These are phyloP conservation scores for Phytophthora syringae DNA, from an alignment of 352 stramenopile species.

Conservation along the genomic window DNA sequence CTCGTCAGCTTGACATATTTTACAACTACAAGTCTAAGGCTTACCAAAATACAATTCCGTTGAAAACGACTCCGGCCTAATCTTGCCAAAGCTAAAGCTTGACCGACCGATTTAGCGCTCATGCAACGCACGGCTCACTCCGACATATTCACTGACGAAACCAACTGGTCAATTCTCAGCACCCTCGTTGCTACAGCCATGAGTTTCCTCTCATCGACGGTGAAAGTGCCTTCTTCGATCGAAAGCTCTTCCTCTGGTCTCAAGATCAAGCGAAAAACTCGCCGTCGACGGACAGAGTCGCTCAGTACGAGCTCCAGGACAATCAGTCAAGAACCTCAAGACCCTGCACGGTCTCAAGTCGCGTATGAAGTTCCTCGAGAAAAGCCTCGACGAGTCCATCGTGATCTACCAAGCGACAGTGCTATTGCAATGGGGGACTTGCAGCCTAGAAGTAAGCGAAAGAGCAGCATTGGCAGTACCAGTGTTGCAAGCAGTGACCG, in stretches of 20 bases:
- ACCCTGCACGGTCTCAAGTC: background rate
- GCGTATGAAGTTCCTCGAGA: slow-evolving; percentile 17
- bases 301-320: background rate
- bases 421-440: background rate
- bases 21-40: slow-evolving; percentile 2
- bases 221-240: slow-evolving; percentile 3
- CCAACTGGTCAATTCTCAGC: slow-evolving; percentile 4
- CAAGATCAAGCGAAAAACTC: slow-evolving; percentile 38
- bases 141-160: too few species aligned
- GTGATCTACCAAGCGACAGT: slow-evolving; percentile 2
- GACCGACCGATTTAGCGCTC: slow-evolving; percentile 19
- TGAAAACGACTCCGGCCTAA: slow-evolving; percentile 17
- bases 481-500: slow-evolving; percentile 21
- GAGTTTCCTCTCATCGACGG: slow-evolving; percentile 22
- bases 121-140: slow-evolving; percentile 1
- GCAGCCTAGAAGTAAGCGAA: slow-evolving; percentile 5
- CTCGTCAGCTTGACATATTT: slow-evolving; percentile 17
- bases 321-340: slow-evolving; percentile 6
- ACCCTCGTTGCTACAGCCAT: too few species aligned
- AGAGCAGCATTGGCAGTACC: background rate
- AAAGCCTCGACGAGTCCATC: slow-evolving; percentile 4
- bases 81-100: background rate
- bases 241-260: slow-evolving; percentile 2
- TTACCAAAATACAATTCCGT: slow-evolving; percentile 17
- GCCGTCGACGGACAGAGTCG: slow-evolving; percentile 10